These are phyloP conservation scores for Pholiota molesta DNA, from an alignment of 768 basidiomycete genomes.

Conservation along the genomic window DNA sequence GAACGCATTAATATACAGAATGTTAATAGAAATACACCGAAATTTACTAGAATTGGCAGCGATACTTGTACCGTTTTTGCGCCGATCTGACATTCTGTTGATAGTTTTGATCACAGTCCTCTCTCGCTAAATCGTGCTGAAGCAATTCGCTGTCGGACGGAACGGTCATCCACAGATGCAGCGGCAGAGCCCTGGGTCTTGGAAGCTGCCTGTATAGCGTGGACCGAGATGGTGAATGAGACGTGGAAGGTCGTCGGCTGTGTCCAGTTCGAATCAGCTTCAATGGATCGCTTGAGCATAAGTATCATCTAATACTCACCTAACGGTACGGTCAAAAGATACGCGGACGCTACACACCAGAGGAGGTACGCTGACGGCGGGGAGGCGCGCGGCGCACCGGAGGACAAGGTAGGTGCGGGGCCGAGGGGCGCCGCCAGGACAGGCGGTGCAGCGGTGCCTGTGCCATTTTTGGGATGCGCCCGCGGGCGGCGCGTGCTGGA, in stretches of 20 bases:
- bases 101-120: conserved; percentile 65
- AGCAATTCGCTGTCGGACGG: conserved; percentile 52
- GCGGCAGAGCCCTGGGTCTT: too few species aligned
- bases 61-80: conserved; percentile 66
- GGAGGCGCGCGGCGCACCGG: too few species aligned
- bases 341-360: conserved; percentile 73
- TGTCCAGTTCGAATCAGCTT: conserved; percentile 8
- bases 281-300: background rate
- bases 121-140: conserved; percentile 65
- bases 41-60: too few species aligned
- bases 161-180: conserved; percentile 52
- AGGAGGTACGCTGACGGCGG: too few species aligned
- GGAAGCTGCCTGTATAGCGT: conserved; percentile 75
- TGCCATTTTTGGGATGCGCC: too few species aligned
- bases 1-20: too few species aligned
- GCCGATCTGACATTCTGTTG: conserved; percentile 70
- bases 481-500: too few species aligned
- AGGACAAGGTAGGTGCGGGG: too few species aligned
- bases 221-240: conserved; percentile 84
- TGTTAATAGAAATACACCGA: too few species aligned
- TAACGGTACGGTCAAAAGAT: conserved; percentile 60
- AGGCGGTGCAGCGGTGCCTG: too few species aligned
- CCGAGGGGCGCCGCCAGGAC: too few species aligned
- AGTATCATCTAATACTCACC: conserved; percentile 35
- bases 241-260: conserved; percentile 72